A percentile compares a stretch with the other conserved stretches of the same genome.
phyloP scores from a whole-genome alignment of 768 basidiomycete genomes.

The Suillus clintonianus region DNA sequence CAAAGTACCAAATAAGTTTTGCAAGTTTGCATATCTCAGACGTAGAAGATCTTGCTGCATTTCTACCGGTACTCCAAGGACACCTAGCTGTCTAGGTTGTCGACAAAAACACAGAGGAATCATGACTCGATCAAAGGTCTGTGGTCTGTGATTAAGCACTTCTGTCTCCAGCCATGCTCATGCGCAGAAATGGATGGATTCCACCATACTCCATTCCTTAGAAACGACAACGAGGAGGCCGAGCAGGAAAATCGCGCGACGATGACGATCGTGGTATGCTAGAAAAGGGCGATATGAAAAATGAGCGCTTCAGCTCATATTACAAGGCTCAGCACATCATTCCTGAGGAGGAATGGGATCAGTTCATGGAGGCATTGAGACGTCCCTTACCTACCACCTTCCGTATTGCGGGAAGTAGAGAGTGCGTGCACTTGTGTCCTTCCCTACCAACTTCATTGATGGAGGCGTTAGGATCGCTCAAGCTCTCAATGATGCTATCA shows the following conservation, averaged over 20 bases:
- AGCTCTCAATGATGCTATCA: slow-evolving; percentile 80
- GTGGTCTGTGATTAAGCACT: background rate
- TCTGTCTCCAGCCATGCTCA: background rate
- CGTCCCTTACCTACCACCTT: slow-evolving; percentile 91
- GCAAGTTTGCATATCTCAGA: background rate
- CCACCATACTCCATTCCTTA: background rate
- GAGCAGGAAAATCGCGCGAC: slow-evolving; percentile 24
- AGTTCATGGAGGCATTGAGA: slow-evolving; percentile 64
- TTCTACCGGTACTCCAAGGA: background rate
- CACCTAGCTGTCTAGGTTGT: background rate
- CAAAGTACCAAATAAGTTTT: background rate
- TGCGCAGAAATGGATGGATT: background rate
- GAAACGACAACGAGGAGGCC: slow-evolving; percentile 18
- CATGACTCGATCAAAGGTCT: slow-evolving; percentile 12
- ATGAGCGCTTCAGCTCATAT: slow-evolving; percentile 66
- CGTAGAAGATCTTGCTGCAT: background rate
- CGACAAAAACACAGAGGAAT: background rate
- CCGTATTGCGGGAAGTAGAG: slow-evolving; percentile 83
- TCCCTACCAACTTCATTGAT: background rate
- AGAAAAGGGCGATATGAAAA: slow-evolving; percentile 66
- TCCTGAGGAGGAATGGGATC: slow-evolving; percentile 76
- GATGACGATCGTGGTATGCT: slow-evolving; percentile 52
- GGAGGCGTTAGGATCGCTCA: slow-evolving; percentile 51
- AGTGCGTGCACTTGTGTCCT: slow-evolving; percentile 47
- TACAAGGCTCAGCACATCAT: slow-evolving; percentile 79